Evolutionary conservation across 2,329 filamentous ascomycete genomes (phyloP), one percentile per base, ranked within the genome.

Genomic region (Colletotrichum aenigma): DNA sequence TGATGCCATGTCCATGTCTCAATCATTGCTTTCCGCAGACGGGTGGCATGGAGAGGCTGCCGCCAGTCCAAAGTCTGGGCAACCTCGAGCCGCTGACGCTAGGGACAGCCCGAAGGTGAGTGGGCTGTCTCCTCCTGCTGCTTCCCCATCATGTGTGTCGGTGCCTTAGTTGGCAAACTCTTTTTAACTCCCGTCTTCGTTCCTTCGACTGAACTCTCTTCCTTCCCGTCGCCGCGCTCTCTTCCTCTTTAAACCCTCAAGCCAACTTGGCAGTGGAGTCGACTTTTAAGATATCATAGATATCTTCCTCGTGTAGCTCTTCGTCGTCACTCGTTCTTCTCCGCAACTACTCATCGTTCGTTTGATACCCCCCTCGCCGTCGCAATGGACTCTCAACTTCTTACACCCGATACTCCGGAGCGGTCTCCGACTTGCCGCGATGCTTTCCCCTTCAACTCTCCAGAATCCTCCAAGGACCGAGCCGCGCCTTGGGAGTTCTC

Each of bases 1-100:
- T 55, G 48, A 70, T 74, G 74, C 74, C 66, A 76, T 76, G 70
- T 76, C 71, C 71, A 76, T 76, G 70, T 76, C 71, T 76, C 71
- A 74, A 70, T 30, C 61, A 28, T 48, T 38, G 36, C 66, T 74
- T 66, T 69, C 60, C 65, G 61, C 66, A 38, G 60, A 48, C 56
- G 52, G 21, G 58, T 76, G 66, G 36, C 58, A 58, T 32, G 70
- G 30, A 68, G 48, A 68, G 58, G 48, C 52, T 65, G 55, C 55
- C 70, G 61, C 52, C 65, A 66, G 36, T 28, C 70, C 52, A 48
- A 26, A 48, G 32, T 68, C 69, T 73, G 73, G 64, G 69, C 73
- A 48, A 56, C 69, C 70, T 72, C 69, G 69, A 72, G 69, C 26
- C 65, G 62, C 69, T 58, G 69, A 58, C 73, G 56, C 73, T 62